Percentiles rank a stretch among this genome's conserved stretches.
phyloP scores from a whole-genome alignment of 2,329 filamentous ascomycete genomes.

The Epichloe glyceriae region DNA sequence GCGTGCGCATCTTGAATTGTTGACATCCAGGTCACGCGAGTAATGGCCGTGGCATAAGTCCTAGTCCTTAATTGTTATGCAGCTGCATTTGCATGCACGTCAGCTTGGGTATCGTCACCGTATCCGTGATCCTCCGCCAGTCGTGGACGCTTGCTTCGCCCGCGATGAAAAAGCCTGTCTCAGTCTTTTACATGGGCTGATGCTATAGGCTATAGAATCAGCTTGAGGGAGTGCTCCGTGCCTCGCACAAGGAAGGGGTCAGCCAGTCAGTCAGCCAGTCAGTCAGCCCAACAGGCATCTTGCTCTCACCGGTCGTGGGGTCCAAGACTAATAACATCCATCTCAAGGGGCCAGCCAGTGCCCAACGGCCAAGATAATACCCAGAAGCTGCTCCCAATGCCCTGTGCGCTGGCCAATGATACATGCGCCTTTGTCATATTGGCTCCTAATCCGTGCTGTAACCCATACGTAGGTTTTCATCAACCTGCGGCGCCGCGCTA shows the following conservation, averaged over 20 bases:
- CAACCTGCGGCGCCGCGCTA: neutral
- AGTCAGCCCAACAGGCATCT: conserved; percentile 3
- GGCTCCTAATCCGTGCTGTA: neutral
- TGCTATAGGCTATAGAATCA: neutral
- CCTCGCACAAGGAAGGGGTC: conserved; percentile 2
- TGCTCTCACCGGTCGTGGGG: conserved; percentile 7
- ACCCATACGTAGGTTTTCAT: too few relatives aligned
- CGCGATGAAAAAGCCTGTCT: neutral
- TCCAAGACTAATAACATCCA: neutral
- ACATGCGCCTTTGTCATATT: neutral
- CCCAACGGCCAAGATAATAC: neutral
- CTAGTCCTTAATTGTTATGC: too few relatives aligned
- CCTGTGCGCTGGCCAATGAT: neutral
- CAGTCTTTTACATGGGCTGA: neutral
- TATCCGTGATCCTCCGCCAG: neutral
- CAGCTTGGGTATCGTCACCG: neutral
- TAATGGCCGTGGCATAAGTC: too few relatives aligned
- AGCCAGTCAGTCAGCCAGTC: neutral
- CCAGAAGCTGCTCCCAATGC: neutral
- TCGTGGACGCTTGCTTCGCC: neutral
- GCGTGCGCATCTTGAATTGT: too few relatives aligned
- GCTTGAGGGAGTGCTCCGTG: conserved; percentile 2
- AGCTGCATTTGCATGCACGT: neutral
- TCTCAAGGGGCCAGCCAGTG: neutral
- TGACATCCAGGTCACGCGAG: too few relatives aligned